These are phyloP conservation scores for Yarrowia sp. DNA, from an alignment of 805 yeast genomes.

Conservation along the genomic window DNA sequence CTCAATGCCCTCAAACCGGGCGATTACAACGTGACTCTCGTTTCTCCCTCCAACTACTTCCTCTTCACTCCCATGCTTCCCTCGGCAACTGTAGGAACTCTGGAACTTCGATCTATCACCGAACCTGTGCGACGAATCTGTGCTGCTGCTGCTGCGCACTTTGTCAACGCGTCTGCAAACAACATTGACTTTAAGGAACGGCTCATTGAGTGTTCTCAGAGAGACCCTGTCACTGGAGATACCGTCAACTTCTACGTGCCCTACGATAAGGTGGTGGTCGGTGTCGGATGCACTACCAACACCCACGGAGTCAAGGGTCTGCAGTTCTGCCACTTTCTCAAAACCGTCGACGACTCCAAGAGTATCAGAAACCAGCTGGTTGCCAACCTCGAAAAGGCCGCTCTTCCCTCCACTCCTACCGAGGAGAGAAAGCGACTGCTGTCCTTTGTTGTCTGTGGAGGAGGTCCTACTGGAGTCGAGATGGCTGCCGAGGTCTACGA, in stretches of 20 bases:
- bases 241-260: conserved; percentile 63
- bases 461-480: conserved; percentile 79
- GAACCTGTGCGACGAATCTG: conserved; percentile 70
- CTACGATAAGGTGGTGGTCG: conserved; percentile 72
- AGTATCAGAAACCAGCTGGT: conserved; percentile 62
- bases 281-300: conserved; percentile 71
- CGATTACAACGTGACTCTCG: conserved; percentile 68
- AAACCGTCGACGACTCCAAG: conserved; percentile 71
- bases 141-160: conserved; percentile 62
- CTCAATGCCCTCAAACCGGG: conserved; percentile 60
- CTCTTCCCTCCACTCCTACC: conserved; percentile 68
- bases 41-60: conserved; percentile 73
- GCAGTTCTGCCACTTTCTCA: conserved; percentile 64
- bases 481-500: conserved; percentile 76
- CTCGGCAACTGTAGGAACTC: conserved; percentile 73
- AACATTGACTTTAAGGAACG: conserved; percentile 63
- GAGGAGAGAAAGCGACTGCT: conserved; percentile 67
- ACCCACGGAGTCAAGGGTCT: conserved; percentile 77
- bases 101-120: conserved; percentile 67
- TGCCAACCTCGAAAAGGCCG: conserved; percentile 63
- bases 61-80: conserved; percentile 74
- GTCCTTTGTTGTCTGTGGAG: conserved; percentile 73
- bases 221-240: conserved; percentile 54
- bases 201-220: conserved; percentile 62
- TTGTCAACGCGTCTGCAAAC: conserved; percentile 67